Conservation (phyloP, 2,329 filamentous ascomycete species). For the Sarocladiaceae sp. region DNA sequence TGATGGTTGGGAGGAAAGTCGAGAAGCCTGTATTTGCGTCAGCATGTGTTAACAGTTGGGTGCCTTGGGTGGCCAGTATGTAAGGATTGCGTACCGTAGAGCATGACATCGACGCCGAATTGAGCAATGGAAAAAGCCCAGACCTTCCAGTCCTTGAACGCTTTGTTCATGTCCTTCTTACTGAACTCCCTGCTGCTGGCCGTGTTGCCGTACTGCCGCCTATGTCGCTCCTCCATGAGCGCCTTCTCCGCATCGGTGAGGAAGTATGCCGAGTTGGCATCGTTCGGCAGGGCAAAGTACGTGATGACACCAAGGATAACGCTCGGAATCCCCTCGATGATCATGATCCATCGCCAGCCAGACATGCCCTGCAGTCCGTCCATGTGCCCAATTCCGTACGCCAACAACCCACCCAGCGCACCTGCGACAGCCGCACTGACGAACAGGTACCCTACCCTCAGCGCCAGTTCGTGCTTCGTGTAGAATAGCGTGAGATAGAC, state of each 20-base stretch:
- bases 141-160: slow-evolving; percentile 69
- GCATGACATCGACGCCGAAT: slow-evolving; percentile 69
- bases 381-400: slow-evolving; percentile 68
- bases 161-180: slow-evolving; percentile 57
- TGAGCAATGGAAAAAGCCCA: slow-evolving; percentile 64
- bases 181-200: slow-evolving; percentile 38
- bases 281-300: slow-evolving; percentile 29
- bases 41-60: too few species aligned
- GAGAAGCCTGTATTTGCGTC: slow-evolving; percentile 51
- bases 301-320: slow-evolving; percentile 27
- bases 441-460: slow-evolving; percentile 69
- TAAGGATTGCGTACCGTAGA: slow-evolving; percentile 50
- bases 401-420: slow-evolving; percentile 65
- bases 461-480: slow-evolving; percentile 63
- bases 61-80: too few species aligned
- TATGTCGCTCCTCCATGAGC: slow-evolving; percentile 46
- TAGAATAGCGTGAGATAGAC: slow-evolving; percentile 73
- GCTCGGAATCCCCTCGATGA: slow-evolving; percentile 43
- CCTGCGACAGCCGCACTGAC: slow-evolving; percentile 65
- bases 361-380: slow-evolving; percentile 56
- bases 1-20: slow-evolving; percentile 75
- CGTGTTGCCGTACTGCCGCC: slow-evolving; percentile 41
- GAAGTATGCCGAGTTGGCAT: slow-evolving; percentile 50
- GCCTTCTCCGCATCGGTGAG: slow-evolving; percentile 54
- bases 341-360: slow-evolving; percentile 69